Evolutionary conservation across 495 filamentous ascomycete genomes (phyloP), one percentile per base, ranked within the genome.

Genomic region (Penicillium paxilli): DNA sequence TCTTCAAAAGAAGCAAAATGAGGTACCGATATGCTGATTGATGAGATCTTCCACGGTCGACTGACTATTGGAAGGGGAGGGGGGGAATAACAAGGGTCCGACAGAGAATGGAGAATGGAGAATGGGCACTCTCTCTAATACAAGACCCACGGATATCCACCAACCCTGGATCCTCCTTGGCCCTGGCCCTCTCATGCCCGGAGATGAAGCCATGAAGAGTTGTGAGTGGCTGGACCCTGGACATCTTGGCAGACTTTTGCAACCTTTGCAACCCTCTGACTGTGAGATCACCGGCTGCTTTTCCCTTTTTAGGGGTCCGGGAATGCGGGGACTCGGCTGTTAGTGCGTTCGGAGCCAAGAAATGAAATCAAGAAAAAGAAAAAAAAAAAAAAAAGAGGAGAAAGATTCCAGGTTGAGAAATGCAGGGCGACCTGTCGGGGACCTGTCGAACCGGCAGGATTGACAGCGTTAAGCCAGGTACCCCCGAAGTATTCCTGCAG

Each of bases 201-300:
- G 35, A 51, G 25, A 25, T 30, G 26, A 19, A 28, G 21, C 14
- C 38, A 25, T 17, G 33, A 21, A 26, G 20, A 33, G 7, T 10
- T 38, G 3, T 54, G 20, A 58, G 50, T 62, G 55, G 57, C 24
- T 56, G 51, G 54, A 24, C 51, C 62, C 59, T 65, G 52, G 21
- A 44, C 45, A 46, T 30, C 35, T 53, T n/a, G n/a, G n/a, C n/a
- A n/a, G n/a, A n/a, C n/a, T n/a, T 28, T 5, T 28, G 5, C 26
- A 28, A 5, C 26, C 46, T 62, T 37, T 21, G 57, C 49, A 60
- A 60, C 51, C 61, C 57, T n/a, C n/a, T 56, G 53, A 47, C 37
- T 51, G 24, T 51, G 28, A 1, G 63, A 66, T 66, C 57, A 21
- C 32, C 52, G 57, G 12, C 52, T 54, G 26, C 33, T 46, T 20